Base-by-base conservation (phyloP, 2,329 filamentous ascomycete genomes). In the Aspergillus ochraceoroseus region DNA sequence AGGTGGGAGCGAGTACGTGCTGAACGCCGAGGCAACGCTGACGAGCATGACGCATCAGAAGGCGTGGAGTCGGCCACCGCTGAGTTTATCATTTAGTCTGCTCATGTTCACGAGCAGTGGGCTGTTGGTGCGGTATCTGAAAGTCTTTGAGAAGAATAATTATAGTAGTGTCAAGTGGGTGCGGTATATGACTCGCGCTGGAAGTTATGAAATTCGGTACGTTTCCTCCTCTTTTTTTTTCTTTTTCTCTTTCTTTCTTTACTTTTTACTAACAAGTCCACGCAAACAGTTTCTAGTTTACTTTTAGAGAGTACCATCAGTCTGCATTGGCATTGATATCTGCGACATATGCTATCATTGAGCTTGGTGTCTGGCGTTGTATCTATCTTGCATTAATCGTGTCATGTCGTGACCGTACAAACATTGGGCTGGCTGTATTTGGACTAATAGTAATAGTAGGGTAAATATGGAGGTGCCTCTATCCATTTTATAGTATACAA, bases 161-260 rank as follows among this genome's bases (percentile, higher is more conserved):
- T 98, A 98, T 65, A 94, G 86, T 48, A 95, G 88, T 61, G 92
- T 98, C 33, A 98, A 98, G 68, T 98, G 92, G 92, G 92, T 98
- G 55, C 75, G 92, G 55, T 98, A 98, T 67, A 96, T 98, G 92
- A 98, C 92, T 12, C 81, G 90, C 52, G 92, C 90, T 11, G 92
- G 92, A 18, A 95, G 88, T 66, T 98, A 98, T 66, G 92, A 98
- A 70, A 95, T 98, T 63, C 76, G 88, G 83, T 94, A 64, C 29
- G 62, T 54, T 14, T 12, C 11, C 15, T 18, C 5, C 7, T 20
- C 29, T n/a, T 13, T 19, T 7, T 18, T 12, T 7, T 12, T 11
- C 20, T 26, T 23, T 32, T 12, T 25, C 8, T 32, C 12, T 13
- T 31, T 5, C 22, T 15, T 34, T 31, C 35, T 36, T 39, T 37